phyloP scores from a whole-genome alignment of 805 yeast genomes.

The Yarrowia sp. region DNA sequence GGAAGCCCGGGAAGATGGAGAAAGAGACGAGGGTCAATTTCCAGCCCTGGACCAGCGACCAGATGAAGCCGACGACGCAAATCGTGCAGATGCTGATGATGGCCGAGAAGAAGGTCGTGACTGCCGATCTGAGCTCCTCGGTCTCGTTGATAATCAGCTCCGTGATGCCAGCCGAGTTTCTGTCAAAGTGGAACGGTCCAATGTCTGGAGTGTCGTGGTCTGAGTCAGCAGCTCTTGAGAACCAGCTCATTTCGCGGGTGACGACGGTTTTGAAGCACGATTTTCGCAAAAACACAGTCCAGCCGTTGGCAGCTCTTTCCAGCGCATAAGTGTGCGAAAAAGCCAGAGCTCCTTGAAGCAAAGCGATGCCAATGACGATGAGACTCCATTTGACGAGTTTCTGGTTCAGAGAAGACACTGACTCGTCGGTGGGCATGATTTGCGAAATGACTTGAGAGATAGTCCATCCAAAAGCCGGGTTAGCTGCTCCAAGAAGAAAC shows the following conservation, averaged over 20 bases:
- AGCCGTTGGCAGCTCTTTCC: constrained; percentile 67
- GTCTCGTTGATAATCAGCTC: constrained; percentile 81
- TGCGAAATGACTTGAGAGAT: constrained; percentile 73
- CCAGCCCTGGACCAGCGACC: constrained; percentile 88
- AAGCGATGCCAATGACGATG: constrained; percentile 66
- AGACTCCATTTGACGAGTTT: constrained; percentile 66
- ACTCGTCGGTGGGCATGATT: constrained; percentile 57
- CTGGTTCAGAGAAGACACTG: constrained; percentile 44
- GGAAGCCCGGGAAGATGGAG: constrained; percentile 71
- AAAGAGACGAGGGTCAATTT: constrained; percentile 82
- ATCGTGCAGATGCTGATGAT: constrained; percentile 61
- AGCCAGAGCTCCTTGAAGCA: constrained; percentile 64
- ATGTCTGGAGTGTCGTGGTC: constrained; percentile 13
- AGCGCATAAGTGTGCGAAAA: constrained; percentile 61
- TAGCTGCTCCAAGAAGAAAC: constrained; percentile 64
- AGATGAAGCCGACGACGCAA: constrained; percentile 65
- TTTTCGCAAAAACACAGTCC: constrained; percentile 66
- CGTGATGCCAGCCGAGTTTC: constrained; percentile 59
- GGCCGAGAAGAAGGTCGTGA: constrained; percentile 67
- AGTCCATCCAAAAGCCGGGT: constrained; percentile 80
- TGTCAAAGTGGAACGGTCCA: constrained; percentile 42
- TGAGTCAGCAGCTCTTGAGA: constrained; percentile 43
- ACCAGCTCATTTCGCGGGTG: constrained; percentile 62
- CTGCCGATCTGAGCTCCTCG: constrained; percentile 72
- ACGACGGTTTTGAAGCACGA: constrained; percentile 56